phyloP scores from a whole-genome alignment of 768 basidiomycete genomes.

The Lactarius pseudohatsudake region DNA sequence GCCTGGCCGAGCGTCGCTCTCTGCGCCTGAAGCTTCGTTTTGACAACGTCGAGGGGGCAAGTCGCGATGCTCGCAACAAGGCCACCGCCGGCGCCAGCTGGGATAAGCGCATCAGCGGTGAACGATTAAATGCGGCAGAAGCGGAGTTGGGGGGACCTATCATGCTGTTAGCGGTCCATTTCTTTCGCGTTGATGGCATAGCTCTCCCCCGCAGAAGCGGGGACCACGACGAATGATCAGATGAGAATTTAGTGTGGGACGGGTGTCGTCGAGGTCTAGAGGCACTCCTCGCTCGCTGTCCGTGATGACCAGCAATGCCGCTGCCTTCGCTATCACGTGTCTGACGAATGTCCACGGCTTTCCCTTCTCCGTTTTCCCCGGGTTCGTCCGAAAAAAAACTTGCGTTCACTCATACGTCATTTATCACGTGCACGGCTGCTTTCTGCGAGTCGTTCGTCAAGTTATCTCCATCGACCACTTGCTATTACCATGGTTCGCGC shows the following conservation, averaged over 20 bases:
- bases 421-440: conserved; percentile 6
- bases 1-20: conserved; percentile 62
- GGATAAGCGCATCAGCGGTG: background rate
- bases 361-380: background rate
- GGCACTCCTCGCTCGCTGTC: conserved; percentile 7
- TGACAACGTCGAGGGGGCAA: conserved; percentile 96
- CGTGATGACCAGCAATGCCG: conserved; percentile 9
- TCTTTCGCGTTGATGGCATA: conserved; percentile 59
- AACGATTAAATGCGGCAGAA: conserved; percentile 20
- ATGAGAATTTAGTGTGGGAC: conserved; percentile 6
- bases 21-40: conserved; percentile 98
- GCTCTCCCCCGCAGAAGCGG: conserved; percentile 64
- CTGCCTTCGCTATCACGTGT: background rate
- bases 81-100: conserved; percentile 95
- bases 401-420: background rate
- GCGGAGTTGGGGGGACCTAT: conserved; percentile 53
- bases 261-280: background rate
- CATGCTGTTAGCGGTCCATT: conserved; percentile 80
- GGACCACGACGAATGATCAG: conserved; percentile 17
- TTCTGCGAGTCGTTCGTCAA: background rate
- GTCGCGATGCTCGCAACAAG: conserved; percentile 90
- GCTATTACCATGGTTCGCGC: conserved; percentile 48
- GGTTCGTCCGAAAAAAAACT: background rate
- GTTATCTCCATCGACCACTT: background rate
- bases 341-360: background rate